phyloP scores from a whole-genome alignment of 352 stramenopile genomes.

The Pythium coloratum region DNA sequence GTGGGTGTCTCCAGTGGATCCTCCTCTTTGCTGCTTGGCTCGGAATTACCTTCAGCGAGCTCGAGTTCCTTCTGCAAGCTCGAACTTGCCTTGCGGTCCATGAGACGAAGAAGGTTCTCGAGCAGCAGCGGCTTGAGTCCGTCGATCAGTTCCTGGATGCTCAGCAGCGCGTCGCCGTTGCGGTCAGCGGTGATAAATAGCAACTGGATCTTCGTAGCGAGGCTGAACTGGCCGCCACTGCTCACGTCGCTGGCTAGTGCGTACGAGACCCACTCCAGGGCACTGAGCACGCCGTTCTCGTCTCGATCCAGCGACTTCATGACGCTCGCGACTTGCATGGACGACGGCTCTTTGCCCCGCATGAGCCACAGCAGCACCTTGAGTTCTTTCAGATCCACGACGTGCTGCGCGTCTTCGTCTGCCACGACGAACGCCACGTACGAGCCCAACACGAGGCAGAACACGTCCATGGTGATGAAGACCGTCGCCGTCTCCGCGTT shows the following conservation, averaged over 20 bases:
- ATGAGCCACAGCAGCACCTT: conserved; percentile 70
- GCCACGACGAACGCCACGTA: conserved; percentile 66
- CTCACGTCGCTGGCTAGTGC: conserved; percentile 49
- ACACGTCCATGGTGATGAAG: conserved; percentile 53
- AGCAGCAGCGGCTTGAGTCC: conserved; percentile 48
- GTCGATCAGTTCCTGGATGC: conserved; percentile 46
- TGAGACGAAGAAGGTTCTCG: conserved; percentile 21
- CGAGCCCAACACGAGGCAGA: conserved; percentile 58
- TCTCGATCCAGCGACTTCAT: conserved; percentile 66
- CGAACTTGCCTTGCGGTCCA: conserved; percentile 9
- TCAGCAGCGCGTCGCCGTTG: conserved; percentile 60
- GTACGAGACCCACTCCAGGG: conserved; percentile 71
- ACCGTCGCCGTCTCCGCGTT: not conserved
- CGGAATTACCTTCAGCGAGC: not conserved
- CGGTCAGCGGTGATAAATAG: conserved; percentile 53
- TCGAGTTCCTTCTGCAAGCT: conserved; percentile 2
- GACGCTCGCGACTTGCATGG: conserved; percentile 39
- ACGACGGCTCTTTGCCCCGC: conserved; percentile 55
- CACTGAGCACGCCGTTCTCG: conserved; percentile 49
- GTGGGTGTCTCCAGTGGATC: not conserved
- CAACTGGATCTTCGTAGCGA: conserved; percentile 54
- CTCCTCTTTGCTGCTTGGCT: not conserved
- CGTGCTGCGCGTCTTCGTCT: conserved; percentile 58
- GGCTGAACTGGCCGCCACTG: conserved; percentile 39
- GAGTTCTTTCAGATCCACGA: conserved; percentile 55